phyloP scores from a whole-genome alignment of 345 rosid species.

The Lepidium aucheri region DNA sequence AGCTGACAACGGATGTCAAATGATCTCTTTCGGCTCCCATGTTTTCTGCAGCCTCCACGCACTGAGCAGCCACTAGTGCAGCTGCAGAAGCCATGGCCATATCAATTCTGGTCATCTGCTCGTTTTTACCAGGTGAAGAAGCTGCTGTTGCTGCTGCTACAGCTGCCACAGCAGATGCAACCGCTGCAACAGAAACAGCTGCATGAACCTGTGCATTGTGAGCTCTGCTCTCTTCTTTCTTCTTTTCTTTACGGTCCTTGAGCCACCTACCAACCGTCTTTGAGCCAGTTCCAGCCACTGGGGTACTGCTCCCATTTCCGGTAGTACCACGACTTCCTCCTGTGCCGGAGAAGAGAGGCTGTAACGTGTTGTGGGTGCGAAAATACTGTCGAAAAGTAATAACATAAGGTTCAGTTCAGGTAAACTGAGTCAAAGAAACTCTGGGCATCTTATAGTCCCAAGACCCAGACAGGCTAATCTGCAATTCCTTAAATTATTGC shows the following conservation, averaged over 20 bases:
- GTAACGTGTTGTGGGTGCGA: conserved; percentile 74
- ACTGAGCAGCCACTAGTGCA: conserved; percentile 93
- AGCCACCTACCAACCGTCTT: conserved; percentile 95
- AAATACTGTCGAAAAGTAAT: conserved; percentile 46
- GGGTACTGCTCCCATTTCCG: conserved; percentile 45
- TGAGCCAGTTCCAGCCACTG: conserved; percentile 41
- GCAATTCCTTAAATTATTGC: conserved; percentile 1
- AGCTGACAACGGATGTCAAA: conserved; percentile 74
- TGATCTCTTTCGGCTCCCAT: conserved; percentile 87
- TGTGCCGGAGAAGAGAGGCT: conserved; percentile 59
- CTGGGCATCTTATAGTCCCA: conserved; percentile 18
- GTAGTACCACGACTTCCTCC: conserved; percentile 45
- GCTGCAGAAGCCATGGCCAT: conserved; percentile 94
- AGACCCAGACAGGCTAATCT: conserved; percentile 11
- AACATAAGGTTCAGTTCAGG: not conserved
- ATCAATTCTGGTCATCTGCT: conserved; percentile 59
- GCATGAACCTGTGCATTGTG: conserved; percentile 91
- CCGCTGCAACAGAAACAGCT: conserved; percentile 80
- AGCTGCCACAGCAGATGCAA: conserved; percentile 89
- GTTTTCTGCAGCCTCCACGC: conserved; percentile 87
- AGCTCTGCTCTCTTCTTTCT: conserved; percentile 82
- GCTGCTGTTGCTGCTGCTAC: conserved; percentile 73
- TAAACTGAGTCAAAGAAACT: not conserved
- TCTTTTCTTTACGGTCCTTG: conserved; percentile 91
- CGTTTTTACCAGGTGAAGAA: conserved; percentile 50